Evolutionary conservation across 2,329 filamentous ascomycete species (phyloP).

Genomic region (Aschersonia sp.): DNA sequence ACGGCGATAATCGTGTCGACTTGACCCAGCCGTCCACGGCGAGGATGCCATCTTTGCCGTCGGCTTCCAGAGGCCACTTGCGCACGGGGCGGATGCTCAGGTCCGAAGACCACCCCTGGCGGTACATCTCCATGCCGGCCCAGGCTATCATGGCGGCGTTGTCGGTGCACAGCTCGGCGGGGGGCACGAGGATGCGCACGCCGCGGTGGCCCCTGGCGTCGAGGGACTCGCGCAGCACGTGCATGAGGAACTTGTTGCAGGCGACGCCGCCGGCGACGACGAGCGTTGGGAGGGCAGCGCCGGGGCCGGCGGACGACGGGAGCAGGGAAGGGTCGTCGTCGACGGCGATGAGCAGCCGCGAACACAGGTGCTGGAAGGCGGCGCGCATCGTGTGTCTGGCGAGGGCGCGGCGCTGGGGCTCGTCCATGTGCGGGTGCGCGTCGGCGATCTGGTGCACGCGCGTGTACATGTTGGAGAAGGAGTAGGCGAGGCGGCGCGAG

Average conservation of each 20-base stretch:
- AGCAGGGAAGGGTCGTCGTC: conserved; percentile 14
- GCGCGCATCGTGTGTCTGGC: conserved; percentile 63
- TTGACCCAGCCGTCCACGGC: conserved; percentile 36
- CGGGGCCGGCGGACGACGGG: conserved; percentile 19
- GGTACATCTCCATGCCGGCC: conserved; percentile 85
- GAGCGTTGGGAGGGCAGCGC: conserved; percentile 31
- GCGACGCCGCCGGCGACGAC: conserved; percentile 88
- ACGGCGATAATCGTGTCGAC: background rate
- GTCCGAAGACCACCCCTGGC: conserved; percentile 54
- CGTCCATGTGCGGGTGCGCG: conserved; percentile 24
- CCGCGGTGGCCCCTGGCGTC: conserved; percentile 49
- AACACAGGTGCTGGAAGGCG: conserved; percentile 76
- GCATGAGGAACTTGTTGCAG: conserved; percentile 63
- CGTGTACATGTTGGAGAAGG: conserved; percentile 56
- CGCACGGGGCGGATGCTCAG: conserved; percentile 43
- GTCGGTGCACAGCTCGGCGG: conserved; percentile 67
- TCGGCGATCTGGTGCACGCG: conserved; percentile 29
- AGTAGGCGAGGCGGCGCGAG: conserved; percentile 46
- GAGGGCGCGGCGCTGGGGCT: conserved; percentile 51
- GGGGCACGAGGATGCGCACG: conserved; percentile 58
- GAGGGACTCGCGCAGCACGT: conserved; percentile 43
- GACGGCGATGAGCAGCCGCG: conserved; percentile 57
- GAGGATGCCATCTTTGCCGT: conserved; percentile 40
- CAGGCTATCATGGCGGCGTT: conserved; percentile 98
- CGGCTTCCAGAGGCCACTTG: conserved; percentile 63